A percentile compares a stretch with the other conserved stretches of the same genome.
These are phyloP conservation scores for Crucibulum parvulum DNA, from an alignment of 1,284 basidiomycete species.

Conservation along the genomic window DNA sequence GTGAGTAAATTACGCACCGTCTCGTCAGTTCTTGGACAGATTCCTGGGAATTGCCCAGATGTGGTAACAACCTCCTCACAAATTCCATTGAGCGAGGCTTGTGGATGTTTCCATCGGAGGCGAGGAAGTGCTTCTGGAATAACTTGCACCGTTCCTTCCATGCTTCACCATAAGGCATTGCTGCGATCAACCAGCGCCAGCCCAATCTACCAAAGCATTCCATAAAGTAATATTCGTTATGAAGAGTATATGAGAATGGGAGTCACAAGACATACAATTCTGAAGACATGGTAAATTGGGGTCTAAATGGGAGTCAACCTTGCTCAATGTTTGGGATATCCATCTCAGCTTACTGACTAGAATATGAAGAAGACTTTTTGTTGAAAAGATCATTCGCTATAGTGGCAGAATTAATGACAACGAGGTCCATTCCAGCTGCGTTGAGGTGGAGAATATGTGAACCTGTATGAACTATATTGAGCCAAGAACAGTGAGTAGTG, in stretches of 20 bases:
- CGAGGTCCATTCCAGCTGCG: conserved; percentile 24
- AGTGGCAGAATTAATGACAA: conserved; percentile 50
- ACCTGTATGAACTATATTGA: conserved; percentile 12
- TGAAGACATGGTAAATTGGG: conserved; percentile 19
- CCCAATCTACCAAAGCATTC: conserved; percentile 16
- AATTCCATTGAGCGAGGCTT: conserved; percentile 25
- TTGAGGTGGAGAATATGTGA: conserved; percentile 32
- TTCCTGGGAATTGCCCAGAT: conserved; percentile 29
- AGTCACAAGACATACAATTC: conserved; percentile 17
- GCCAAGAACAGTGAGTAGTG: not conserved
- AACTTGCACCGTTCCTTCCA: conserved; percentile 31
- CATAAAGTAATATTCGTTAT: not conserved
- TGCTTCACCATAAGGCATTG: conserved; percentile 30
- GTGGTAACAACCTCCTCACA: conserved; percentile 30
- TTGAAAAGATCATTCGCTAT: conserved; percentile 54
- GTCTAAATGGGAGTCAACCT: conserved; percentile 3
- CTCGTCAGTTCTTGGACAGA: conserved; percentile 33
- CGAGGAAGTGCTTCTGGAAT: conserved; percentile 28
- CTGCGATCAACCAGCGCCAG: conserved; percentile 32
- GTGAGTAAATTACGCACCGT: conserved; percentile 24
- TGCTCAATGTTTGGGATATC: not conserved
- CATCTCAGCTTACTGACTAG: conserved; percentile 43
- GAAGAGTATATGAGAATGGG: not conserved
- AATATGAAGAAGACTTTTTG: conserved; percentile 53
- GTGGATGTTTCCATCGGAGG: conserved; percentile 20